Conservation (phyloP, 208 protist genomes). For the Acanthamoeba healyi region DNA sequence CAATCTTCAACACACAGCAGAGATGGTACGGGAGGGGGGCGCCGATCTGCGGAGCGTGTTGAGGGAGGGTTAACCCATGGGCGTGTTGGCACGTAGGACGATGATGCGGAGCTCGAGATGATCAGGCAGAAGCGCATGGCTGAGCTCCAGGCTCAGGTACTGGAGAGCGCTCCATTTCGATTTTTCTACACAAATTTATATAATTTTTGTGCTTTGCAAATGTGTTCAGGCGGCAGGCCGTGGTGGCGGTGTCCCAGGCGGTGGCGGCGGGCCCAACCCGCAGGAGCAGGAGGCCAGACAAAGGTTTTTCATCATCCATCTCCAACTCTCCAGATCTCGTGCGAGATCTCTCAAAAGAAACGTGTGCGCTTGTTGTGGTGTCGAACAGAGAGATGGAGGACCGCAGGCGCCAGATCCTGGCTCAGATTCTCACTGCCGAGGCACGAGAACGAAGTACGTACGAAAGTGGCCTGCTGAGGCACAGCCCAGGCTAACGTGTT, state of each 20-base stretch:
- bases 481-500: not conserved
- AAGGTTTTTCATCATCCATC: not conserved
- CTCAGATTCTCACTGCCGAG: conserved; percentile 75
- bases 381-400: conserved; percentile 77
- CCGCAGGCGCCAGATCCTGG: conserved; percentile 74
- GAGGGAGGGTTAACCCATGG: too few relatives aligned
- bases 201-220: too few relatives aligned
- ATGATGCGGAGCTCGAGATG: conserved; percentile 40
- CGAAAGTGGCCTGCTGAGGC: too few relatives aligned
- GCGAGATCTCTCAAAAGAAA: too few relatives aligned
- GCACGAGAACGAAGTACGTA: conserved; percentile 83
- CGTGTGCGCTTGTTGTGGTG: too few relatives aligned
- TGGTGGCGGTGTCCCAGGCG: not conserved
- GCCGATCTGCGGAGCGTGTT: too few relatives aligned
- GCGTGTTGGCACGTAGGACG: too few relatives aligned
- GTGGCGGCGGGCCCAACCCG: not conserved
- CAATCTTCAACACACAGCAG: too few relatives aligned
- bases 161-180: not conserved
- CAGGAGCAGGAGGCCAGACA: conserved; percentile 26
- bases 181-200: not conserved
- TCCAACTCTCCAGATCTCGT: not conserved
- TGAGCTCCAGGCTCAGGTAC: conserved; percentile 56
- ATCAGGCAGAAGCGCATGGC: conserved; percentile 30
- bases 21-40: too few relatives aligned
- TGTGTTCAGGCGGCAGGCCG: too few relatives aligned